phyloP scores from a whole-genome alignment of 2,329 filamentous ascomycete species.

The Cladosporium austrohemisphaericum region DNA sequence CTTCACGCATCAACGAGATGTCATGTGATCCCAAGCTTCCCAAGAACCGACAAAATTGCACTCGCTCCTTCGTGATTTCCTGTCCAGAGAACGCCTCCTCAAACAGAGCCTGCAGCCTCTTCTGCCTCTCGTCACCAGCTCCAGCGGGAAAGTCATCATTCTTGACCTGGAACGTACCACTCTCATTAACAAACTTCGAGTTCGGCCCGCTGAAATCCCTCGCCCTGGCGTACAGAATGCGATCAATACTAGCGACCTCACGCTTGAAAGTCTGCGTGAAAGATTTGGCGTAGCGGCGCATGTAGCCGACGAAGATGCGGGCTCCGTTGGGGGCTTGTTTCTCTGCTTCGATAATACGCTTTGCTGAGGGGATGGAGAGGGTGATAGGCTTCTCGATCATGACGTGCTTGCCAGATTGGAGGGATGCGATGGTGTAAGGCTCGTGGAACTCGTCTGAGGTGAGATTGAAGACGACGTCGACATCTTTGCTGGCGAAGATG shows the following conservation, averaged over 20 bases:
- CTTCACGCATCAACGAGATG: constrained; percentile 53
- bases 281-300: constrained; percentile 57
- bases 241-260: constrained; percentile 50
- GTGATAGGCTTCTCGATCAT: constrained; percentile 60
- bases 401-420: constrained; percentile 53
- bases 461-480: constrained; percentile 54
- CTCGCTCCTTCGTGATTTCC: constrained; percentile 29
- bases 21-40: constrained; percentile 53
- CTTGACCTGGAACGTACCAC: constrained; percentile 45
- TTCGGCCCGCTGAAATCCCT: constrained; percentile 56
- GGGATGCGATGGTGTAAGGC: constrained; percentile 49
- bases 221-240: constrained; percentile 55
- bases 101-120: constrained; percentile 29
- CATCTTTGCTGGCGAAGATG: constrained; percentile 41
- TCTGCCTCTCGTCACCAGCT: constrained; percentile 23
- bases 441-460: constrained; percentile 55
- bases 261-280: constrained; percentile 51
- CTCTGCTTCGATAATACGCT: constrained; percentile 51
- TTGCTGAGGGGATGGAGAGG: constrained; percentile 45
- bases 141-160: constrained; percentile 41
- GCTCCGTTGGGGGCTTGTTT: constrained; percentile 37
- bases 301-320: constrained; percentile 57
- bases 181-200: constrained; percentile 45
- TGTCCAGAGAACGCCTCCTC: constrained; percentile 34
- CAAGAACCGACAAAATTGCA: constrained; percentile 42